Percentiles rank a stretch among this genome's conserved stretches.
Conservation (phyloP, 352 stramenopile species). For the Phytophthora hibernalis region DNA sequence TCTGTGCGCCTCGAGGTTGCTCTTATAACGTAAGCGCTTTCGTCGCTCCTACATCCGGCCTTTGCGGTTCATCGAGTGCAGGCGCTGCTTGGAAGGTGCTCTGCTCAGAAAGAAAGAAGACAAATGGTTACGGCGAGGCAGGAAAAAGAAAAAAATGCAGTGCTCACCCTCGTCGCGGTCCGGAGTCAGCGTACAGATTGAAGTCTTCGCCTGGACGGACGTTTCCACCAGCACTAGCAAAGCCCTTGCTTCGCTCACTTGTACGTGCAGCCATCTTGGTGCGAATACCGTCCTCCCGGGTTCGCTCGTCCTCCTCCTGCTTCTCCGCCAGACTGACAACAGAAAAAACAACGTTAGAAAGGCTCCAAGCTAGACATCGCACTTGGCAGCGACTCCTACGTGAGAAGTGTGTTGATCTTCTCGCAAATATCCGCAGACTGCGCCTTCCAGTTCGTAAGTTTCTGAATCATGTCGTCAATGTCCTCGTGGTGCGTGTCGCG, state of each 20-base stretch:
- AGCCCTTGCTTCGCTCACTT: constrained; percentile 57
- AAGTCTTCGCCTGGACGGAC: constrained; percentile 59
- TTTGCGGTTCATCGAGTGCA: constrained; percentile 63
- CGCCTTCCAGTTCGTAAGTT: constrained; percentile 85
- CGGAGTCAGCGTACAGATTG: constrained; percentile 48
- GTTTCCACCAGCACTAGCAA: constrained; percentile 25
- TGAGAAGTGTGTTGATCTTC: constrained; percentile 78
- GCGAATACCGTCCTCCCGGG: constrained; percentile 56
- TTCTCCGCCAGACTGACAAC: constrained; percentile 58
- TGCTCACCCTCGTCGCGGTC: constrained; percentile 58
- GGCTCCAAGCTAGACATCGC: background rate
- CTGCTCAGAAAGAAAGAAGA: constrained; percentile 17
- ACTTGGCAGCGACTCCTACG: constrained; percentile 31
- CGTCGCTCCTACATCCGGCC: constrained; percentile 51
- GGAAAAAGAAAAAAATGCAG: background rate
- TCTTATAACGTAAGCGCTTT: constrained; percentile 12
- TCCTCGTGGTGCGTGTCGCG: constrained; percentile 87
- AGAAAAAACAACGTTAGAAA: constrained; percentile 11
- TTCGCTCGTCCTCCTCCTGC: constrained; percentile 57
- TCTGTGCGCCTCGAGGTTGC: background rate
- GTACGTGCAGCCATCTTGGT: constrained; percentile 60
- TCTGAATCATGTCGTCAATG: constrained; percentile 90
- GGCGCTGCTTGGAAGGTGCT: constrained; percentile 51
- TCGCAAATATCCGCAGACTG: constrained; percentile 64
- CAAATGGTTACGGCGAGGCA: background rate